Base-by-base conservation (phyloP, 805 yeast species). In the Metschnikowia lunata region DNA sequence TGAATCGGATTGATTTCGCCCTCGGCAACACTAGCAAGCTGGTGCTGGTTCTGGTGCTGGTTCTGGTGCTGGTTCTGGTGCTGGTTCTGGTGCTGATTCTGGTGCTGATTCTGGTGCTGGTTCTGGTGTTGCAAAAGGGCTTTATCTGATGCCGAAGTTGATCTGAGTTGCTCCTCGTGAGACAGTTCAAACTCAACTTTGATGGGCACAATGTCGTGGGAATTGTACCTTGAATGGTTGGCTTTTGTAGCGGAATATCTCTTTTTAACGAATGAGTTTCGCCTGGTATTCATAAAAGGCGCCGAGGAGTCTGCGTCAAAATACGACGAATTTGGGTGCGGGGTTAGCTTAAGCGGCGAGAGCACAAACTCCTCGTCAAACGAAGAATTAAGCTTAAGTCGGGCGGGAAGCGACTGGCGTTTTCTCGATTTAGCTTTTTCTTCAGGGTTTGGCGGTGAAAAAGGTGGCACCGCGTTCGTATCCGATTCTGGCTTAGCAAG, bases 181-280 rank as follows among this genome's bases (percentile, higher is more conserved):
- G 23, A 18, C 26, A 50, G 57, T 50, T 71, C 75, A 52, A 71
- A 71, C 50, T 71, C 76, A 12, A 71, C 75, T 47, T 61, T 62
- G 12, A 71, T 68, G 1, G 74, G 74, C 14, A 71, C 52, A 28
- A 70, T 58, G 42, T 70, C 75, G 52, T 69, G 72, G 45, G 72
- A 66, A 50, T 66, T 71, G 52, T 64, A 71, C 12, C 76, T 53
- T 7, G 65, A 60, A 46, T 71, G 76, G 39, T 49, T 56, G 7
- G 68, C 64, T 43, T 59, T 66, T 18, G 62, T 32, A 34, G 51
- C 54, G 13, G 69, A 59, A 44, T 62, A 62, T 26, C 70, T 50
- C 38, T 62, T 57, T 13, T 49, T 41, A 28, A 40, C 34, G 26
- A 36, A 23, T 8, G 41, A 35, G 28, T 29, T 36, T 18, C 43